Percentiles rank a stretch among this genome's conserved stretches.
Evolutionary conservation across 2,329 filamentous ascomycete genomes (phyloP).

Genomic region (Pseudopyrenochaeta lycopersici): DNA sequence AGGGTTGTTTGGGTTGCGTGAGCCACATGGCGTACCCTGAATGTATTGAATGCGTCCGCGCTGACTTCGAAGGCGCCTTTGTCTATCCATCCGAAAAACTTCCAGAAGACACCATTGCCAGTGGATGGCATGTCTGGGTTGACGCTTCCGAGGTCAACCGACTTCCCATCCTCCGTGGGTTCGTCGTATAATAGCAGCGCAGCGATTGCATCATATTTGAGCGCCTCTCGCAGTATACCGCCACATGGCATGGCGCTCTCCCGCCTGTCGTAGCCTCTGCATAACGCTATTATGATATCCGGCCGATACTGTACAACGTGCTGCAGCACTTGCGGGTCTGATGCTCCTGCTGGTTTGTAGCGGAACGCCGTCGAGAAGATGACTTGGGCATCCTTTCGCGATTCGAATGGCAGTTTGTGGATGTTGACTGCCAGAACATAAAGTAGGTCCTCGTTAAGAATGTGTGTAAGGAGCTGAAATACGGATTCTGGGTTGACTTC

Average conservation of each 20-base stretch:
- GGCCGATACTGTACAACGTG: constrained; percentile 88
- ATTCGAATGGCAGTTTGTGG: constrained; percentile 89
- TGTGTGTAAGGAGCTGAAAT: constrained; percentile 81
- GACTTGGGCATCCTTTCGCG: constrained; percentile 92
- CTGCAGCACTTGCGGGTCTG: constrained; percentile 83
- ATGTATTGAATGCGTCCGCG: constrained; percentile 97
- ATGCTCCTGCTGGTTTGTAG: constrained; percentile 77
- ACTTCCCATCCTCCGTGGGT: constrained; percentile 74
- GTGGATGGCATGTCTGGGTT: constrained; percentile 78
- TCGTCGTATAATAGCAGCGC: constrained; percentile 94
- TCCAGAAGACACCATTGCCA: constrained; percentile 91
- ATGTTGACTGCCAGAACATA: constrained; percentile 84
- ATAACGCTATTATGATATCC: constrained; percentile 87
- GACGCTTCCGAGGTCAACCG: constrained; percentile 79
- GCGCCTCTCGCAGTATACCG: constrained; percentile 85
- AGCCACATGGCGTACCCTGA: constrained; percentile 69
- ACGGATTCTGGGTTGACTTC: constrained; percentile 89
- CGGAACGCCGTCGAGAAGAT: constrained; percentile 96
- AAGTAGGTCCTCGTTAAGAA: constrained; percentile 90
- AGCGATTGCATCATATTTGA: constrained; percentile 90
- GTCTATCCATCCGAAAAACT: constrained; percentile 97
- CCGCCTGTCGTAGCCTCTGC: constrained; percentile 86
- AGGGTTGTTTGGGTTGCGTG: neutral
- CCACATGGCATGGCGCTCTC: constrained; percentile 93
- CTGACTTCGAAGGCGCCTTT: constrained; percentile 96